Conservation (phyloP, 2,329 filamentous ascomycete species). For the Colletotrichum orbiculare region DNA sequence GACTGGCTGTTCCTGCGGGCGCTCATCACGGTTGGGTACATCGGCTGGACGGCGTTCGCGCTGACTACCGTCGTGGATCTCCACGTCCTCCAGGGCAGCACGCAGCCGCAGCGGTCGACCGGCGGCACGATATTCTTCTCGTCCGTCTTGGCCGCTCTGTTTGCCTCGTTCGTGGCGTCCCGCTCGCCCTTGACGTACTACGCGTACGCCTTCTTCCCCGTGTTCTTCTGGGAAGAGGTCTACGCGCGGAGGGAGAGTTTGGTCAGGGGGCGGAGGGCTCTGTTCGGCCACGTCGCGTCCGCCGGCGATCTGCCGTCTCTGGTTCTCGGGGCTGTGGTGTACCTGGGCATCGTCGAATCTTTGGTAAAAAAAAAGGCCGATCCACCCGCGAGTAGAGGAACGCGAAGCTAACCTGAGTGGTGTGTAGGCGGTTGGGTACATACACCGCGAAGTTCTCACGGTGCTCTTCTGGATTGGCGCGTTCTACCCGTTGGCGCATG, state of each 20-base stretch:
- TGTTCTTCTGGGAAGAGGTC: constrained; percentile 97
- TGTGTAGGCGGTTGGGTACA: constrained; percentile 86
- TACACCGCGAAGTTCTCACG: constrained; percentile 88
- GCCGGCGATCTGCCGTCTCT: constrained; percentile 68
- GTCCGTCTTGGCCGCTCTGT: constrained; percentile 79
- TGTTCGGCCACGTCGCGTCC: constrained; percentile 77
- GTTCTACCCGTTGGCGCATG: constrained; percentile 83
- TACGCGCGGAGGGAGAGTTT: constrained; percentile 81
- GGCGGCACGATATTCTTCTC: constrained; percentile 75
- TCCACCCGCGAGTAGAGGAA: not conserved
- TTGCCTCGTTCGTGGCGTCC: constrained; percentile 82
- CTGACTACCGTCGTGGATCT: constrained; percentile 88
- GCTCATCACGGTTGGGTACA: constrained; percentile 88
- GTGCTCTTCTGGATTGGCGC: constrained; percentile 79
- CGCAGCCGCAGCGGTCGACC: constrained; percentile 71
- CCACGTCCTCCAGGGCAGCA: constrained; percentile 81
- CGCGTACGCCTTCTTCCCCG: constrained; percentile 89
- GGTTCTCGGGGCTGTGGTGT: constrained; percentile 71
- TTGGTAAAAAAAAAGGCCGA: constrained; percentile 65
- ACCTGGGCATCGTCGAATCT: constrained; percentile 81
- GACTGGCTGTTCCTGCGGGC: constrained; percentile 96
- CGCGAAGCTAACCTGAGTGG: constrained; percentile 35
- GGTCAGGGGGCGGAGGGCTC: constrained; percentile 69
- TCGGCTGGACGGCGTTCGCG: constrained; percentile 96
- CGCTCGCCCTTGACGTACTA: constrained; percentile 88